Conservation (phyloP, 148 eudicot genomes). For the Heliamphora exappendiculata region DNA sequence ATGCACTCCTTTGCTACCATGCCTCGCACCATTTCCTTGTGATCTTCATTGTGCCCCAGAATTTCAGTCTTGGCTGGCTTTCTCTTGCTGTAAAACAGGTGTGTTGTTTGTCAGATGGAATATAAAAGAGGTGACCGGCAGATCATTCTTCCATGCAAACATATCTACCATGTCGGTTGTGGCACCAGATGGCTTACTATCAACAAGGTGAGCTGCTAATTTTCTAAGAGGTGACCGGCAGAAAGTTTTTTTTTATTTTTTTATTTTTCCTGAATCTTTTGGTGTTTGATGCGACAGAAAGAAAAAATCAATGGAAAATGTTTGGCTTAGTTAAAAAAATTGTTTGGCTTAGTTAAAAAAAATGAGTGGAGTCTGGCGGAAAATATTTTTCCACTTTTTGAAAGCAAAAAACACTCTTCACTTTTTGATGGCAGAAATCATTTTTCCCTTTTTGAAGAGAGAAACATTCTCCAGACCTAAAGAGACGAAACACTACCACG, state of each 20-base stretch:
- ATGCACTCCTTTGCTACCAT: background rate
- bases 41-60: background rate
- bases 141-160: constrained; percentile 87
- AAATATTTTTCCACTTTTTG: too few species aligned
- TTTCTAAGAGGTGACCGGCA: background rate
- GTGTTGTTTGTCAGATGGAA: constrained; percentile 98
- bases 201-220: constrained; percentile 54
- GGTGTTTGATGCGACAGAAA: background rate
- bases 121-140: constrained; percentile 68
- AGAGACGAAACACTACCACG: too few species aligned
- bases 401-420: too few species aligned
- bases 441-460: too few species aligned
- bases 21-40: background rate
- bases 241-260: background rate
- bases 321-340: background rate
- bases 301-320: background rate
- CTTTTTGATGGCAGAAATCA: too few species aligned
- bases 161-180: constrained; percentile 71
- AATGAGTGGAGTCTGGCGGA: too few species aligned
- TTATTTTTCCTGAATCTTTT: background rate
- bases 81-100: constrained; percentile 35
- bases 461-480: too few species aligned
- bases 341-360: background rate
- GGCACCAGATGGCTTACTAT: constrained; percentile 88
- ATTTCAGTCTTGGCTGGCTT: background rate